Conservation (phyloP, 805 yeast species). For the Schwanniomyces sp. region DNA sequence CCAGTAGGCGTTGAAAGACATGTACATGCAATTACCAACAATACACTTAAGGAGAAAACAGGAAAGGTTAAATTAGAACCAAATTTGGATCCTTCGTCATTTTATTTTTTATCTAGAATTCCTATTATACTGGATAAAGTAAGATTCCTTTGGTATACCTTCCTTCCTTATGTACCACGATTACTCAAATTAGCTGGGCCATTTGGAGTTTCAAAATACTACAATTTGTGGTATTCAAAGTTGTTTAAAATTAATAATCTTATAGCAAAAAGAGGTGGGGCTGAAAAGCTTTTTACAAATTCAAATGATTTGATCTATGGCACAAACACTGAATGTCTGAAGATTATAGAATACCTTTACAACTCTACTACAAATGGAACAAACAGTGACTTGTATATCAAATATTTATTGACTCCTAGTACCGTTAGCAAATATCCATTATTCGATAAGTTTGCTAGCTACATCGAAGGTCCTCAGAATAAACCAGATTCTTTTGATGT, state of each 20-base stretch:
- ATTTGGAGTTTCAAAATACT: constrained; percentile 36
- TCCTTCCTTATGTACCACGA: constrained; percentile 46
- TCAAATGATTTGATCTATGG: constrained; percentile 37
- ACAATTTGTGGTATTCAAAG: constrained; percentile 40
- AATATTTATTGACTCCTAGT: constrained; percentile 54
- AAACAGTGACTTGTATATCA: constrained; percentile 41
- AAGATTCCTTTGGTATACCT: constrained; percentile 37
- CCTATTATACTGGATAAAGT: constrained; percentile 36
- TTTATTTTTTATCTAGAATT: constrained; percentile 46
- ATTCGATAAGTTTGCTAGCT: constrained; percentile 49
- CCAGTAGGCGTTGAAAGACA: constrained; percentile 81
- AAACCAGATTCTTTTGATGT: constrained; percentile 25
- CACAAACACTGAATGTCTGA: constrained; percentile 32
- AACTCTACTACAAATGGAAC: constrained; percentile 41
- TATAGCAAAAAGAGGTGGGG: constrained; percentile 30
- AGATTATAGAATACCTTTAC: constrained; percentile 41
- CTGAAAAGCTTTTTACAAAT: constrained; percentile 18
- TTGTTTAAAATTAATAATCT: constrained; percentile 40
- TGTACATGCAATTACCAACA: constrained; percentile 56
- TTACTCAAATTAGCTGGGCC: constrained; percentile 47
- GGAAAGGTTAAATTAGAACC: constrained; percentile 24
- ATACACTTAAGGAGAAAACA: constrained; percentile 12
- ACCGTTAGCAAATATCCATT: constrained; percentile 67
- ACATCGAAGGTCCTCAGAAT: constrained; percentile 18
- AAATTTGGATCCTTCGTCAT: constrained; percentile 43